Percentiles rank a stretch among this genome's conserved stretches.
phyloP scores from a whole-genome alignment of 2,329 filamentous ascomycete species.

The Hymenoscyphus linearis region DNA sequence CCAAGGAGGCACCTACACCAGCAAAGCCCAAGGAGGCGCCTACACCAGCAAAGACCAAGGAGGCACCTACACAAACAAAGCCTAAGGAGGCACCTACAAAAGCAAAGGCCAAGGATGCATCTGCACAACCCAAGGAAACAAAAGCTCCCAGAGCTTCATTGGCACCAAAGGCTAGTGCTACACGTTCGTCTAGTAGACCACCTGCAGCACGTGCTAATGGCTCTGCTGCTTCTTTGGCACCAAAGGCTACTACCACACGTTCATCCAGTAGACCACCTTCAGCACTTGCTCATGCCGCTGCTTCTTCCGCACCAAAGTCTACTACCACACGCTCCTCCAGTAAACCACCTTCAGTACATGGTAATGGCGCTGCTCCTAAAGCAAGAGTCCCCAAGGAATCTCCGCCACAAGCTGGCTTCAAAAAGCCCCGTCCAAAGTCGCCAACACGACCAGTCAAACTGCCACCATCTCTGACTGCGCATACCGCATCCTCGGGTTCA shows the following conservation, averaged over 20 bases:
- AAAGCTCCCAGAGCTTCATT: conserved; percentile 14
- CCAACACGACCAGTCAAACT: conserved; percentile 64
- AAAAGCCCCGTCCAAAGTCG: conserved; percentile 60
- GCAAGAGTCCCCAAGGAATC: conserved; percentile 23
- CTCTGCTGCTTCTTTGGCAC: too few species aligned
- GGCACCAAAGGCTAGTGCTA: too few species aligned
- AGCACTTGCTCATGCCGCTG: too few species aligned
- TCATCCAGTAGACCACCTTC: too few species aligned
- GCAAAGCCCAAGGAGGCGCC: not conserved
- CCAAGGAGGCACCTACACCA: conserved; percentile 11
- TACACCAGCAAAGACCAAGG: not conserved
- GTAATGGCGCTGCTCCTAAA: conserved; percentile 20
- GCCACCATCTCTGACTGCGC: conserved; percentile 61
- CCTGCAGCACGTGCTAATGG: too few species aligned
- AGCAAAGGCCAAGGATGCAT: not conserved
- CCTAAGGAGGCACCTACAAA: conserved; percentile 16
- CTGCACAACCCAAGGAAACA: conserved; percentile 12
- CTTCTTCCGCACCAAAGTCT: conserved; percentile 15
- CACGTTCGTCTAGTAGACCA: too few species aligned
- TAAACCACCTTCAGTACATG: conserved; percentile 21
- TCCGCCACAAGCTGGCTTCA: conserved; percentile 35
- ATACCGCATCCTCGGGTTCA: conserved; percentile 63
- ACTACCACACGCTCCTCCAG: conserved; percentile 17
- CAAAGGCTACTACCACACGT: too few species aligned
- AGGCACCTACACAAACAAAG: not conserved